phyloP scores from a whole-genome alignment of 2,329 filamentous ascomycete genomes.

The Fusarium drepaniforme region DNA sequence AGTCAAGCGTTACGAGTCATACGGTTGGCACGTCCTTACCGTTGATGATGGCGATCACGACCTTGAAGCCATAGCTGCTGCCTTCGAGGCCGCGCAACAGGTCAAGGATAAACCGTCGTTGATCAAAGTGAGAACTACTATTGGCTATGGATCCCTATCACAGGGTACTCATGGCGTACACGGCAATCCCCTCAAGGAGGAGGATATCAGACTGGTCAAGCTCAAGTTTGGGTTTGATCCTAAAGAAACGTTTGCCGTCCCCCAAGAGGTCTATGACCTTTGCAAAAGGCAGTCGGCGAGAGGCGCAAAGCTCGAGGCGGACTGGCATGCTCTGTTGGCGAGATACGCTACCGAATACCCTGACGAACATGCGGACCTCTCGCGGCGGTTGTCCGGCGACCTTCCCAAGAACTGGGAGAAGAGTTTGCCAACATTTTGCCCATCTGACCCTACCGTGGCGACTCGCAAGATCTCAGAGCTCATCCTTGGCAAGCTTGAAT shows the following conservation, averaged over 20 bases:
- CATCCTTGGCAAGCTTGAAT: conserved; percentile 89
- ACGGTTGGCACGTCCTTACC: conserved; percentile 92
- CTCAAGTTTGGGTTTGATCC: conserved; percentile 96
- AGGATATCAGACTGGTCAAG: conserved; percentile 95
- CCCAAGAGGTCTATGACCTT: conserved; percentile 92
- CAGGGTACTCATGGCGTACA: conserved; percentile 96
- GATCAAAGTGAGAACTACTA: conserved; percentile 97
- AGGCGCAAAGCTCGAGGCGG: conserved; percentile 89
- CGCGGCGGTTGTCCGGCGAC: conserved; percentile 82
- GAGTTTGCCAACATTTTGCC: conserved; percentile 89
- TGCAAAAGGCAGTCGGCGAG: conserved; percentile 88
- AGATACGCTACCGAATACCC: conserved; percentile 87
- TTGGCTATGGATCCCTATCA: conserved; percentile 93
- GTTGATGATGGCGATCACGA: conserved; percentile 92
- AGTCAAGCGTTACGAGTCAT: conserved; percentile 91
- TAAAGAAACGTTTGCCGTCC: conserved; percentile 90
- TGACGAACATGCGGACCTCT: conserved; percentile 82
- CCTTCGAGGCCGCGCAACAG: conserved; percentile 85
- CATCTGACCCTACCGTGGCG: conserved; percentile 84
- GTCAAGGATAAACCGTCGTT: conserved; percentile 97
- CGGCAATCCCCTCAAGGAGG: conserved; percentile 94
- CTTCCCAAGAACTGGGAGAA: conserved; percentile 98
- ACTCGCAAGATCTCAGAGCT: conserved; percentile 97
- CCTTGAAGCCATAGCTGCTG: conserved; percentile 87
- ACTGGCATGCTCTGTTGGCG: conserved; percentile 94